phyloP scores from a whole-genome alignment of 352 stramenopile genomes.

The Pythium aquatile region DNA sequence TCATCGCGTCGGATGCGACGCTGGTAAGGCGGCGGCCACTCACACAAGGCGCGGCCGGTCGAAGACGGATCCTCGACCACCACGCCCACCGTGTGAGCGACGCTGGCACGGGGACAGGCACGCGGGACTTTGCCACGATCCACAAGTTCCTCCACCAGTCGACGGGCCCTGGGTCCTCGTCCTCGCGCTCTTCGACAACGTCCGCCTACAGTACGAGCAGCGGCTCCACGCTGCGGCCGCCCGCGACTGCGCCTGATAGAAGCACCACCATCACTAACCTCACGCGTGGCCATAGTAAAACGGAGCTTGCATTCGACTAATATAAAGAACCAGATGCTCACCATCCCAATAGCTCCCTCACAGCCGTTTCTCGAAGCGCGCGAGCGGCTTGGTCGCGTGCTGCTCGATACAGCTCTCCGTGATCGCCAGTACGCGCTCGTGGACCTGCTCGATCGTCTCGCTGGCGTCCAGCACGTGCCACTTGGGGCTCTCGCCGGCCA shows the following conservation, averaged over 20 bases:
- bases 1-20: constrained; percentile 22
- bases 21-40: constrained; percentile 19
- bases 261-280: neutral
- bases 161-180: neutral
- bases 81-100: constrained; percentile 31
- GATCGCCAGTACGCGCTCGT: constrained; percentile 58
- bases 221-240: constrained; percentile 14
- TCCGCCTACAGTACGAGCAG: constrained; percentile 13
- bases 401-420: constrained; percentile 45
- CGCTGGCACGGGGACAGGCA: neutral
- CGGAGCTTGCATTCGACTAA: constrained; percentile 25
- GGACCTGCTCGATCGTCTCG: constrained; percentile 72
- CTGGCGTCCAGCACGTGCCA: constrained; percentile 85
- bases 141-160: constrained; percentile 73
- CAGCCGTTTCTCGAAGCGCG: constrained; percentile 34
- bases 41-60: constrained; percentile 25
- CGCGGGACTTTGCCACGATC: constrained; percentile 56
- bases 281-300: constrained; percentile 4
- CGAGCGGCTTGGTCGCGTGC: constrained; percentile 30
- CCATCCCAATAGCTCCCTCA: neutral
- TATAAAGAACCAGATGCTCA: constrained; percentile 2
- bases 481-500: constrained; percentile 34
- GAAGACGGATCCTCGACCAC: constrained; percentile 30
- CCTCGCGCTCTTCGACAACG: neutral
- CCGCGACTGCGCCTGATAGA: constrained; percentile 20